phyloP scores from a whole-genome alignment of 768 basidiomycete species.

The Mycena albidolilacea region DNA sequence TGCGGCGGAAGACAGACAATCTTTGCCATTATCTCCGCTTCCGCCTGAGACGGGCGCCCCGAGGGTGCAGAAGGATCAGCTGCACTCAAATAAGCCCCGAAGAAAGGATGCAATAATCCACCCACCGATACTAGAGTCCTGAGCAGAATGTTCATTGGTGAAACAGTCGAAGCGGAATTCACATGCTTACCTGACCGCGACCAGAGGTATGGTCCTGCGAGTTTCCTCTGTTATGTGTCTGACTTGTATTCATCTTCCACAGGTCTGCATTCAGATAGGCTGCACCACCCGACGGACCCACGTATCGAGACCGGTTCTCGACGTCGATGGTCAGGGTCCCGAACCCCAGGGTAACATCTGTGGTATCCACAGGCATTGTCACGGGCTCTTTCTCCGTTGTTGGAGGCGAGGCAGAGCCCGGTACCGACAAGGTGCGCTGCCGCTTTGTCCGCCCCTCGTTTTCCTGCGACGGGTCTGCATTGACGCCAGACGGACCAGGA shows the following conservation, averaged over 20 bases:
- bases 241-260: conserved; percentile 37
- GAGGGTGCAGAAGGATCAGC: conserved; percentile 1
- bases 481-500: conserved; percentile 9
- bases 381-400: conserved; percentile 12
- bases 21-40: conserved; percentile 35
- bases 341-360: conserved; percentile 43
- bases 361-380: conserved; percentile 31
- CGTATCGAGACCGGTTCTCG: conserved; percentile 44
- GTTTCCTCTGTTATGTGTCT: conserved; percentile 16
- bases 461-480: conserved; percentile 16
- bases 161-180: neutral
- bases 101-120: neutral
- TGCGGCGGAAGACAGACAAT: conserved; percentile 38
- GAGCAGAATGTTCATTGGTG: neutral
- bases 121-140: conserved; percentile 14
- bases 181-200: conserved; percentile 12
- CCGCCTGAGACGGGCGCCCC: conserved; percentile 7
- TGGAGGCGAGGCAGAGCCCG: conserved; percentile 14
- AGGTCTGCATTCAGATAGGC: conserved; percentile 42
- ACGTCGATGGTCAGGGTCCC: conserved; percentile 45
- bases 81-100: neutral
- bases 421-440: conserved; percentile 30
- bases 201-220: conserved; percentile 2
- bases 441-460: conserved; percentile 37
- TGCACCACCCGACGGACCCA: conserved; percentile 43